phyloP scores from a whole-genome alignment of 768 basidiomycete genomes.

The Baorangia bicolor region DNA sequence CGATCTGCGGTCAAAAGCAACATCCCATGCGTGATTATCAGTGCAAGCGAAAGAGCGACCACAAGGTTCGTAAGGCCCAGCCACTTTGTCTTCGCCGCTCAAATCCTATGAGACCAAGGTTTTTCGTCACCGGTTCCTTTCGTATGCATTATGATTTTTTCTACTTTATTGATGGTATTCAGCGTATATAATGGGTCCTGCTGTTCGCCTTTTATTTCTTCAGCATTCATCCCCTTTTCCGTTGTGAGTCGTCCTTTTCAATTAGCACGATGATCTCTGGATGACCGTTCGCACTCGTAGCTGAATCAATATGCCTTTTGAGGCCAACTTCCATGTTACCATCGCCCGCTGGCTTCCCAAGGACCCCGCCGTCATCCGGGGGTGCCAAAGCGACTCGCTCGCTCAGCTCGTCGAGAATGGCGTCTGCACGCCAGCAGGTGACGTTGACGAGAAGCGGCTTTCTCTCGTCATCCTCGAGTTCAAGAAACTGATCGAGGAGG shows the following conservation, averaged over 20 bases:
- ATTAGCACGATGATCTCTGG: not conserved
- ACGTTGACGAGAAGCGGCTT: conserved; percentile 8
- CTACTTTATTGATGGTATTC: not conserved
- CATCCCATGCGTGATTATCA: not conserved
- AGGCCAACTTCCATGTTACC: conserved; percentile 20
- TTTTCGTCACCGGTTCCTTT: no score
- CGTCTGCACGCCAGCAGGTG: conserved; percentile 6
- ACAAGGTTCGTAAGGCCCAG: not conserved
- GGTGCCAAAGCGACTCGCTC: conserved; percentile 25
- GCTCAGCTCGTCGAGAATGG: conserved; percentile 18
- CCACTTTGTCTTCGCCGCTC: not conserved
- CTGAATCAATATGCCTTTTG: conserved; percentile 13
- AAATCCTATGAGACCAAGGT: no score
- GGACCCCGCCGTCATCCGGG: conserved; percentile 5
- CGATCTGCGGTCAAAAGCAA: not conserved
- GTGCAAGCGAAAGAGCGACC: not conserved
- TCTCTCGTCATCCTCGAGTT: conserved; percentile 17
- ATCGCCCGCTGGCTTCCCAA: conserved; percentile 20
- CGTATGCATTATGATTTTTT: no score
- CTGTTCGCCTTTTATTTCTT: not conserved
- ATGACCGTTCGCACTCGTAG: not conserved
- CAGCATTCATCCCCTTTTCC: not conserved
- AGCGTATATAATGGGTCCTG: conserved; percentile 2
- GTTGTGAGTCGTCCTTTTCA: conserved; percentile 1
- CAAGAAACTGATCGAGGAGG: conserved; percentile 23